Evolutionary conservation across 129 eudicot species (phyloP).

Genomic region (sunflower (Helianthus annuus)): DNA sequence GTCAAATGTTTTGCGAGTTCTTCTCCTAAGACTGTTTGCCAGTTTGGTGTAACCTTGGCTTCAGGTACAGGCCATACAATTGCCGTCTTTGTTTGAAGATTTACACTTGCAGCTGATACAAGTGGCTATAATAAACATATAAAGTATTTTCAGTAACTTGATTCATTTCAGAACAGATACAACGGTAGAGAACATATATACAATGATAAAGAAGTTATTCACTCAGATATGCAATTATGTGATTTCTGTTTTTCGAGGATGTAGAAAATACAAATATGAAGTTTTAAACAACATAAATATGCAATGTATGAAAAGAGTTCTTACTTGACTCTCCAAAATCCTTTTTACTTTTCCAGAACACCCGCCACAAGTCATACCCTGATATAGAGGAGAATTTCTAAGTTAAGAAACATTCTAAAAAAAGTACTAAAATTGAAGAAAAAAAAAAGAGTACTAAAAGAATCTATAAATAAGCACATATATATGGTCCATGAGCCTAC

Average conservation of each 20-base stretch:
- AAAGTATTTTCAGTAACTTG: slow-evolving; percentile 10
- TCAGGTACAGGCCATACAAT: slow-evolving; percentile 90
- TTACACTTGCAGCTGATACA: slow-evolving; percentile 88
- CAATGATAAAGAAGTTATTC: no score
- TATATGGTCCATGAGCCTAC: background rate
- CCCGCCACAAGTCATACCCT: slow-evolving; percentile 99
- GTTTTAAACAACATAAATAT: background rate
- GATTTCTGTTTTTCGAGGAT: background rate
- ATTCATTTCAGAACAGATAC: slow-evolving; percentile 13
- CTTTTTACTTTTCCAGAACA: slow-evolving; percentile 96
- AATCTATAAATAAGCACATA: no score
- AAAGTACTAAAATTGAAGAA: background rate
- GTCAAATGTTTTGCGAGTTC: slow-evolving; percentile 93
- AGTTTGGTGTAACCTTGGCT: slow-evolving; percentile 77
- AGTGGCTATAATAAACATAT: slow-evolving; percentile 70
- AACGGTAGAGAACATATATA: background rate
- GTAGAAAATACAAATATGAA: background rate
- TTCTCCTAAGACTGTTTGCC: slow-evolving; percentile 82
- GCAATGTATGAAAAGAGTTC: slow-evolving; percentile 25
- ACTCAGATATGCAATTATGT: background rate
- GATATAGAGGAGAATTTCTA: slow-evolving; percentile 15
- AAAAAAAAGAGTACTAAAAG: no score
- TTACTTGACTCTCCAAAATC: slow-evolving; percentile 85
- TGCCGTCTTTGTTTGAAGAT: slow-evolving; percentile 96
- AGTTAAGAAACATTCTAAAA: background rate